A percentile compares a stretch with the other conserved stretches of the same genome.
Conservation (phyloP, 257 asterid genomes). For the Primulina tabacum region DNA sequence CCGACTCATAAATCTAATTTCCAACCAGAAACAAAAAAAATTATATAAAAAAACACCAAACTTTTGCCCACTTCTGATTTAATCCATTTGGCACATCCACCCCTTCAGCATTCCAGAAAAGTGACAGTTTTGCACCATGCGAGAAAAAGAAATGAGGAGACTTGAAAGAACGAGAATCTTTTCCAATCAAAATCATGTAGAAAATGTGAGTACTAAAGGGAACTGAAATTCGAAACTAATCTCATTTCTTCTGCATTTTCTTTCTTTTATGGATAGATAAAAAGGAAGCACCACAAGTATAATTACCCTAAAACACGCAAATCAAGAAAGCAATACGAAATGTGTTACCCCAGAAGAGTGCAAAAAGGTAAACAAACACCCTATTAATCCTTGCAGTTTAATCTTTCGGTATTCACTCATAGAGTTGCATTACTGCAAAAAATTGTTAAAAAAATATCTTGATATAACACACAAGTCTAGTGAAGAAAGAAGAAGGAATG, state of each 20-base stretch:
- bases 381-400: slow-evolving; percentile 8
- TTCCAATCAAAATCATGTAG: slow-evolving; percentile 14
- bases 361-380: slow-evolving; percentile 24
- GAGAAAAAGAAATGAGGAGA: slow-evolving; percentile 4
- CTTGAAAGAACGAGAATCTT: slow-evolving; percentile 11
- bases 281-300: slow-evolving; percentile 16
- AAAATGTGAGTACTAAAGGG: slow-evolving; percentile 11
- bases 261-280: slow-evolving; percentile 9
- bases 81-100: slow-evolving; percentile 24
- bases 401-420: slow-evolving; percentile 17
- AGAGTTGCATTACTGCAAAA: slow-evolving; percentile 3
- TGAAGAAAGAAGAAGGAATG: slow-evolving; percentile 39
- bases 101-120: slow-evolving; percentile 25
- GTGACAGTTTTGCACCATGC: slow-evolving; percentile 28
- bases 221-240: slow-evolving; percentile 25
- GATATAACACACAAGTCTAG: background rate
- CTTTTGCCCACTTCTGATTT: no score
- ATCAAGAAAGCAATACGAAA: slow-evolving; percentile 12
- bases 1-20: slow-evolving; percentile 32
- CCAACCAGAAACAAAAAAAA: slow-evolving; percentile 27
- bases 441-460: background rate
- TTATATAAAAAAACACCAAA: slow-evolving; percentile 29
- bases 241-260: slow-evolving; percentile 13
- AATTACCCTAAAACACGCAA: slow-evolving; percentile 25
- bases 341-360: background rate